Base-by-base conservation (phyloP, 345 rosid species). In the Trapa incisa region DNA sequence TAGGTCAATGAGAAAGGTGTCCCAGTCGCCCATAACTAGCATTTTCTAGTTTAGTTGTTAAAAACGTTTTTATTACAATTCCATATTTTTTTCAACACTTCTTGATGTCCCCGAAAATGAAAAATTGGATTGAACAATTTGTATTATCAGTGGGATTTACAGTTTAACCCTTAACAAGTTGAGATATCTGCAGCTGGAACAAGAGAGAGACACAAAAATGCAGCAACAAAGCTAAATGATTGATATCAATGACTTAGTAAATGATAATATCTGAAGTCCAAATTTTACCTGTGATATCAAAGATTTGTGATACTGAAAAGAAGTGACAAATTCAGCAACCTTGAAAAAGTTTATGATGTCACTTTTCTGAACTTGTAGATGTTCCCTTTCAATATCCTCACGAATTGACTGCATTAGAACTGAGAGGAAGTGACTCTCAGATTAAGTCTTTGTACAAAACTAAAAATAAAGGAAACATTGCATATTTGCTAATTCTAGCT, bases 341-440 rank as follows among this genome's bases (percentile, higher is more conserved):
- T 82, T 86, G 78, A 94, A 89, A 79, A 86, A 91, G 56, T 78
- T 74, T 74, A 86, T 72, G 32, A 89, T 73, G 76, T 94, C 99
- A 45, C 83, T 77, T 67, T 78, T 84, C 77, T 94, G 99, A 75
- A 94, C 71, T 68, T 88, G 79, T 38, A 71, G 89, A 75, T 82
- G 92, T 77, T 94, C 99, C 85, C 82, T 94, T 63, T 87, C 93
- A 37, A 91, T 87, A 78, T 91, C 97, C 68, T 91, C 89, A 37
- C 77, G 79, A 22, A 94, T 72, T 58, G 96, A 82, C 91, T 84
- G 87, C 91, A 86, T 89, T 81, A 94, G 69, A 73, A 82, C 97
- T 94, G 86, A 61, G 29, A 65, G 35, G 62, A 66, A 79, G 75
- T 35, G 63, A 42, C 47, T 57, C 47, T 1, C 68, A 52, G 32